Evolutionary conservation across 1,139 yeast genomes (phyloP), one percentile per base, ranked within the genome.

Genomic region (Lodderomyces metapsilosis): DNA sequence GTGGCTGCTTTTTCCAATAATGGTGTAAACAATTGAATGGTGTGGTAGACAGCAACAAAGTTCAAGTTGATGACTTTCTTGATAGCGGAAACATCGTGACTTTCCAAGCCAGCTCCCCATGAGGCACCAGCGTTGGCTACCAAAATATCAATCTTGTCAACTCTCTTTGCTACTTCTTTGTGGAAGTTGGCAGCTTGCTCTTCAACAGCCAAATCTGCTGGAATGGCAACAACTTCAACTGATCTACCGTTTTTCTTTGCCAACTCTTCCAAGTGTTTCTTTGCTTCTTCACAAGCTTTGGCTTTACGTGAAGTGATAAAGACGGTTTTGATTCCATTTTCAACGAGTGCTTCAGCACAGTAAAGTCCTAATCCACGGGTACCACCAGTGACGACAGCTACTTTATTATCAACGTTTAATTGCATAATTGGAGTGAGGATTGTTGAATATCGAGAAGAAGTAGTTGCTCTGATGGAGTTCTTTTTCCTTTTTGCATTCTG

Each of bases 41-140:
- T 70, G 40, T 77, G 74, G 66, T 82, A 85, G 18, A 84, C 91
- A n/a, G 89, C 86, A 43, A 77, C 76, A 24, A 85, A 70, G 54
- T 85, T 85, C 56, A 85, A 72, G 42, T 75, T 74, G 57, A 84
- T 61, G 7, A 84, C 84, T 61, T 84, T 84, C 48, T 73, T 78
- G 50, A 85, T 64, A 0, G 88, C 89, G 3, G 64, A 47, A 34
- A 80, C 80, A 1, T 88, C 81, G 55, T 84, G 91, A 4, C 66
- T 66, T 35, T 71, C 82, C 43, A 84, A 63, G 23, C 76, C 77
- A 4, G 81, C 84, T 24, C 91, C 92, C 92, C 92, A 85, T 12
- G 84, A 66, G 9, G 91, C 89, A 38, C 94, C 94, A 11, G 92
- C 92, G 53, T 85, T 85, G 45, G 91, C 88, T 52, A 83, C 69